Evolutionary conservation across 805 yeast genomes (phyloP).

Genomic region (Candida schatavii): DNA sequence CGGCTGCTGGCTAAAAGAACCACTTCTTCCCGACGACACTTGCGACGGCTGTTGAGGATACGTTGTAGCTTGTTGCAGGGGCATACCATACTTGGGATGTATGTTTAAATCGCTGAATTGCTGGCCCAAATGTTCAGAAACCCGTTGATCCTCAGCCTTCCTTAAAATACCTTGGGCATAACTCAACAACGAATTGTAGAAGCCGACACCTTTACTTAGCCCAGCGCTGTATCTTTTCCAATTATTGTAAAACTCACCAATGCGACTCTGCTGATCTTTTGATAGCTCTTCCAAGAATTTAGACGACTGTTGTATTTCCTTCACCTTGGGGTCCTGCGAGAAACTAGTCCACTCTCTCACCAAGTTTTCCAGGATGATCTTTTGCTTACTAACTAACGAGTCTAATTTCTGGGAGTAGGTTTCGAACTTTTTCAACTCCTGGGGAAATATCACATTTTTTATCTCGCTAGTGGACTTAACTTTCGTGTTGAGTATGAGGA

Average conservation of each 20-base stretch:
- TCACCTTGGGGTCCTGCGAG: slow-evolving; percentile 24
- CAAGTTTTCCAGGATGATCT: slow-evolving; percentile 37
- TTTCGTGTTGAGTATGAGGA: slow-evolving; percentile 62
- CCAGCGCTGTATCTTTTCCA: slow-evolving; percentile 65
- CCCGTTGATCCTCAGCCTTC: slow-evolving; percentile 1
- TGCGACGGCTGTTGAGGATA: no score
- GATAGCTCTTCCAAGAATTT: slow-evolving; percentile 34
- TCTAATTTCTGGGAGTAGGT: slow-evolving; percentile 66
- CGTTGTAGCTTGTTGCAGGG: slow-evolving; percentile 1
- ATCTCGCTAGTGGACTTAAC: slow-evolving; percentile 57
- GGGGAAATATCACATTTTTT: slow-evolving; percentile 53
- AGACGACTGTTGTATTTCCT: slow-evolving; percentile 43
- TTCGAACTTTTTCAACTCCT: slow-evolving; percentile 74
- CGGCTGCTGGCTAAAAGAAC: slow-evolving; percentile 6
- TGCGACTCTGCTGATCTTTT: slow-evolving; percentile 29
- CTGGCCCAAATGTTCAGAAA: not conserved
- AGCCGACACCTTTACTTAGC: slow-evolving; percentile 54
- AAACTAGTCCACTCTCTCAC: slow-evolving; percentile 29
- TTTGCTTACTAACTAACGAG: slow-evolving; percentile 65
- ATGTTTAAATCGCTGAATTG: slow-evolving; percentile 4
- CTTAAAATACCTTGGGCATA: slow-evolving; percentile 18
- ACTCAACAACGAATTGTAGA: slow-evolving; percentile 53
- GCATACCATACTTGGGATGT: slow-evolving; percentile 2
- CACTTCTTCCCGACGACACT: not conserved
- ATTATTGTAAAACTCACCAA: slow-evolving; percentile 45